Conservation (phyloP, 768 basidiomycete species). For the Coprinellus aureogranulatus region DNA sequence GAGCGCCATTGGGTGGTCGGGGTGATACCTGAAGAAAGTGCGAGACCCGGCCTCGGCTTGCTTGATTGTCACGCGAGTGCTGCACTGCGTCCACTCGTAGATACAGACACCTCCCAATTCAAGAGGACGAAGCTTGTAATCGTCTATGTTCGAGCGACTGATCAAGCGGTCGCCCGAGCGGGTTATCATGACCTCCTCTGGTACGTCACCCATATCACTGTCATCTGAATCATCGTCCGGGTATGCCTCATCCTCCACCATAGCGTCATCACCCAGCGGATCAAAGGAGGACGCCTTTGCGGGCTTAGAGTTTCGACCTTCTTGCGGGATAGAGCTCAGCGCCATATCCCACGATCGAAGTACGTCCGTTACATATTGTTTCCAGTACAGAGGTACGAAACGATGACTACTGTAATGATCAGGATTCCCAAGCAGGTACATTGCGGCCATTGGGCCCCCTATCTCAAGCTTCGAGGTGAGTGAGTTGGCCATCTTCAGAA, state of each 20-base stretch:
- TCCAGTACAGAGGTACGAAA: conserved; percentile 28
- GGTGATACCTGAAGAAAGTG: neutral
- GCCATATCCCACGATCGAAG: too few relatives aligned
- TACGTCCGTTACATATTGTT: neutral
- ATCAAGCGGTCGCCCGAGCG: neutral
- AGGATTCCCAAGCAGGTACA: conserved; percentile 24
- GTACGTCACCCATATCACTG: too few relatives aligned
- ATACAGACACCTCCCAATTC: neutral
- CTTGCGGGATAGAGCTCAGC: too few relatives aligned
- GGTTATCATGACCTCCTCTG: neutral
- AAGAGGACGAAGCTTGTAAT: neutral
- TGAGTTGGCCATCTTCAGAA: conserved; percentile 23
- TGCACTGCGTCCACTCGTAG: conserved; percentile 1
- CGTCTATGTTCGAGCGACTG: neutral
- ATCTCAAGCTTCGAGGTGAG: conserved; percentile 25
- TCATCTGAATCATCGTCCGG: too few relatives aligned
- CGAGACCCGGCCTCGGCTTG: neutral
- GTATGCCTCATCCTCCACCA: too few relatives aligned
- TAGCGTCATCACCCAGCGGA: too few relatives aligned
- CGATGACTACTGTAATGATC: conserved; percentile 29
- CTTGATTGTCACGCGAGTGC: neutral
- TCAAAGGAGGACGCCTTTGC: too few relatives aligned
- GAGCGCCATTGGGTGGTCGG: neutral
- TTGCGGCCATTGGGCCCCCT: conserved; percentile 23
- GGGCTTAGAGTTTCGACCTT: too few relatives aligned